Percentiles rank a stretch among this genome's conserved stretches.
These are phyloP conservation scores for Yamadazyma ubonensis DNA, from an alignment of 805 yeast species.

Conservation along the genomic window DNA sequence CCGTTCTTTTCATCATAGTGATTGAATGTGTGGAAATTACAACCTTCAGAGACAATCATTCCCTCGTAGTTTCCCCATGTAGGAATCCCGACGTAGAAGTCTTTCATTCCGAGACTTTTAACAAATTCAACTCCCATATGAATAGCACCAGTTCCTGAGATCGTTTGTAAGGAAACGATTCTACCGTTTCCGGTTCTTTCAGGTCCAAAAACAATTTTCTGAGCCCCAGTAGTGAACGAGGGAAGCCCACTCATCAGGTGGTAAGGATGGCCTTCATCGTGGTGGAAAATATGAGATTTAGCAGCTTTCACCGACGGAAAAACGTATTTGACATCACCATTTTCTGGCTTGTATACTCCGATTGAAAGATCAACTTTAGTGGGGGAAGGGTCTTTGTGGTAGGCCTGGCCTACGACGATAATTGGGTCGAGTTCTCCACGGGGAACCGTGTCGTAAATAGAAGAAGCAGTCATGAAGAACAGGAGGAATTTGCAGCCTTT, in stretches of 20 bases:
- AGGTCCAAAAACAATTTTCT: slow-evolving; percentile 36
- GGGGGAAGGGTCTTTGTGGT: slow-evolving; percentile 26
- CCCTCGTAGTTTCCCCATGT: slow-evolving; percentile 41
- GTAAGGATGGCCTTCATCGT: slow-evolving; percentile 47
- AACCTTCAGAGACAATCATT: slow-evolving; percentile 34
- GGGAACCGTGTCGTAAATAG: slow-evolving; percentile 11
- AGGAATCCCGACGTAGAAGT: slow-evolving; percentile 38
- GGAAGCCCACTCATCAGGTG: slow-evolving; percentile 43
- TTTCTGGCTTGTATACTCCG: slow-evolving; percentile 46
- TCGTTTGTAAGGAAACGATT: slow-evolving; percentile 37
- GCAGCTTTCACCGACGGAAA: slow-evolving; percentile 41
- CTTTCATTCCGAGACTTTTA: slow-evolving; percentile 21
- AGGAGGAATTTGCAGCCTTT: slow-evolving; percentile 3
- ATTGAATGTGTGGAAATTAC: slow-evolving; percentile 24
- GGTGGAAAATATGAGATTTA: slow-evolving; percentile 27
- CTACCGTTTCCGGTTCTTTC: slow-evolving; percentile 21
- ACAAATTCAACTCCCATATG: slow-evolving; percentile 37
- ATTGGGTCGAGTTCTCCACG: slow-evolving; percentile 31
- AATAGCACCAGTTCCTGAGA: slow-evolving; percentile 44
- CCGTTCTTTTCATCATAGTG: slow-evolving; percentile 32
- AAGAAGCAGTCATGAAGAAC: slow-evolving; percentile 11
- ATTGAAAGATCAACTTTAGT: slow-evolving; percentile 42
- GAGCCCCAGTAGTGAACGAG: slow-evolving; percentile 34
- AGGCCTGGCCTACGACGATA: slow-evolving; percentile 20
- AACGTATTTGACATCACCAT: slow-evolving; percentile 31